Base-by-base conservation (phyloP, 139 green algal genomes). In the Ettlia oleoabundans region DNA sequence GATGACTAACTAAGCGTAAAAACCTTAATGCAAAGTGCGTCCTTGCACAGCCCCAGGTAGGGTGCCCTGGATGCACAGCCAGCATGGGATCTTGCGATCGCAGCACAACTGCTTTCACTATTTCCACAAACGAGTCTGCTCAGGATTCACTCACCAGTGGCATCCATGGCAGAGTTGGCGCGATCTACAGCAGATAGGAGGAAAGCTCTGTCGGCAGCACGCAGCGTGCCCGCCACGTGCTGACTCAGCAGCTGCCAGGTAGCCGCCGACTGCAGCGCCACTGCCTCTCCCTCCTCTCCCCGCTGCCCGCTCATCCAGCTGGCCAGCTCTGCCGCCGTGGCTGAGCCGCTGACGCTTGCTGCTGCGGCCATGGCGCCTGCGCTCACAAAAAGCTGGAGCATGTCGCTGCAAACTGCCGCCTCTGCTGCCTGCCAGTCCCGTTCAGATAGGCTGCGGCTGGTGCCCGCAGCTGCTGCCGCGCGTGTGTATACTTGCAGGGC, bases 361-460 rank as follows among this genome's bases (percentile, higher is more conserved):
- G 51, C 42, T 1, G 51, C 80, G 13, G 51, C 74, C 33, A 85
- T 40, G 28, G 33, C 19, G 40, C 81, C 81, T 8, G 80, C 21
- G 2, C 55, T 53, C 21, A 86, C 41, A 82, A 86, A 81, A 3
- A 83, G 69, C 35, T 87, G 72, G 63, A 87, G 47, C 61, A 53
- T 24, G 32, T 76, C 71, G 43, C 24, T 28, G 71, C 82, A 87
- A 2, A 37, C 62, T 4, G 62, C 63, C 3, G 74, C 82, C 68
- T 83, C 62, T 0, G 82, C 70, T 35, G 22, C 61, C 51, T 83
- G 63, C 74, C 74, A 82, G 35, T 74, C 63, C 0, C 38, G 37
- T 21, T 70, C 26, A 1, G 32, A 28, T 13, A 76, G 33, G 35
- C 41, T 37, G 30, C 52, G 75, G 53, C 73, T 69, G 32, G 22